Conservation (phyloP, 1,284 basidiomycete genomes). For the Ceratobasidium sp. region DNA sequence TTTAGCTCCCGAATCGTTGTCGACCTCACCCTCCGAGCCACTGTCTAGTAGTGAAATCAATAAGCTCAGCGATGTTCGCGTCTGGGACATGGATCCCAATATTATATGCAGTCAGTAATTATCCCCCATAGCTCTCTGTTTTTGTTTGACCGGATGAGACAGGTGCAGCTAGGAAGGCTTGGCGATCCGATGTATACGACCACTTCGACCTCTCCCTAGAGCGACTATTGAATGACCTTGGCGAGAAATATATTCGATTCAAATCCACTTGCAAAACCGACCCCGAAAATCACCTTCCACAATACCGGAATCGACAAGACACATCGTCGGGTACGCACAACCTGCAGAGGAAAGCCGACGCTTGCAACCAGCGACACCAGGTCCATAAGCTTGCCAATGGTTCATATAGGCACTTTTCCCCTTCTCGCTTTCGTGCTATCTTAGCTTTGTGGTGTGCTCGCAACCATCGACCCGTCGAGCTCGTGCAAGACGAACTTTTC, state of each 20-base stretch:
- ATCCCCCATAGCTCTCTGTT: background rate
- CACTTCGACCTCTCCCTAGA: conserved; percentile 5
- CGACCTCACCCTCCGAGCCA: no score
- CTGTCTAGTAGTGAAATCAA: background rate
- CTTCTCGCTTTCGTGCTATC: conserved; percentile 2
- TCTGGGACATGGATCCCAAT: background rate
- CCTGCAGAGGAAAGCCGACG: background rate
- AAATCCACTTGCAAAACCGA: conserved; percentile 12
- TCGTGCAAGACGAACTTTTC: conserved; percentile 8
- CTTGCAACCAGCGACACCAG: background rate
- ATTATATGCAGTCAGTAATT: background rate
- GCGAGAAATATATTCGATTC: conserved; percentile 5
- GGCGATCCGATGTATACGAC: background rate
- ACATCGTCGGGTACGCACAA: conserved; percentile 4
- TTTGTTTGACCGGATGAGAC: background rate
- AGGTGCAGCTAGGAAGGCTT: background rate
- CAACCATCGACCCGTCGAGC: conserved; percentile 12
- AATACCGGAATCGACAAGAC: background rate
- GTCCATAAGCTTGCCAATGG: background rate
- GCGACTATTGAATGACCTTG: background rate
- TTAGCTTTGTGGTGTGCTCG: conserved; percentile 6
- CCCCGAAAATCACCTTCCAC: conserved; percentile 7
- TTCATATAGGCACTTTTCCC: background rate
- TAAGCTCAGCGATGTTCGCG: background rate
- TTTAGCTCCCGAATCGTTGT: background rate